Base-by-base conservation (phyloP, 2,329 filamentous ascomycete species). In the Gaeumannomyces tritici region DNA sequence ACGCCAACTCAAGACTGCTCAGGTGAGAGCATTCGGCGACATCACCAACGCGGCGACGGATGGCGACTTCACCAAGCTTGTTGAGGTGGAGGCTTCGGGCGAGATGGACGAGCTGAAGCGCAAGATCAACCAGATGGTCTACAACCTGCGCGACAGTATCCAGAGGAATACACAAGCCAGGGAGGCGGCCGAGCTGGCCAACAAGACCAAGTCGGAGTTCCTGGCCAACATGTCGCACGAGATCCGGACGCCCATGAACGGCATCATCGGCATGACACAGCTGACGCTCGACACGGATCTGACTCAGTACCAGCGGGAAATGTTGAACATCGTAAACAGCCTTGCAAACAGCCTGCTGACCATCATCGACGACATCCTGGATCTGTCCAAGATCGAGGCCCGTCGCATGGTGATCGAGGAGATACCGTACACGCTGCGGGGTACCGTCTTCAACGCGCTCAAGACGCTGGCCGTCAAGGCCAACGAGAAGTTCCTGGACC, bases 121-220 rank as follows among this genome's bases (percentile, higher is more conserved):
- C 70, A 98, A 98, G 81, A 98, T 99, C 83, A 99, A 98, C 74
- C 91, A 96, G 79, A 99, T 99, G 95, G 93, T 98, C 61, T 95
- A 90, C 73, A 96, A 96, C 72, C 79, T 99, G 65, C 83, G 93
- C 68, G 95, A 98, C 76, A 96, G 90, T 81, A 97, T 99, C 68
- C 93, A 98, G 74, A 87, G 92, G 73, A 99, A 98, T 73, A 97
- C 93, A 3, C 91, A 93, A 67, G 95, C 95, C 63, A 89, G 95
- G 75, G 93, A 98, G 75, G 93, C 93, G 58, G 95, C 95, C 70
- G 95, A 99, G 74, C 80, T 97, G 73, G 95, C 95, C 66, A 98
- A 97, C 80, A 93, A 96, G 77, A 98, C 93, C 55, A 99, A 99
- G 73, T 97, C 93, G 12, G 95, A 98, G 72, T 99, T 99, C 79